phyloP scores from a whole-genome alignment of 768 basidiomycete genomes.

The Mycena polygramma region DNA sequence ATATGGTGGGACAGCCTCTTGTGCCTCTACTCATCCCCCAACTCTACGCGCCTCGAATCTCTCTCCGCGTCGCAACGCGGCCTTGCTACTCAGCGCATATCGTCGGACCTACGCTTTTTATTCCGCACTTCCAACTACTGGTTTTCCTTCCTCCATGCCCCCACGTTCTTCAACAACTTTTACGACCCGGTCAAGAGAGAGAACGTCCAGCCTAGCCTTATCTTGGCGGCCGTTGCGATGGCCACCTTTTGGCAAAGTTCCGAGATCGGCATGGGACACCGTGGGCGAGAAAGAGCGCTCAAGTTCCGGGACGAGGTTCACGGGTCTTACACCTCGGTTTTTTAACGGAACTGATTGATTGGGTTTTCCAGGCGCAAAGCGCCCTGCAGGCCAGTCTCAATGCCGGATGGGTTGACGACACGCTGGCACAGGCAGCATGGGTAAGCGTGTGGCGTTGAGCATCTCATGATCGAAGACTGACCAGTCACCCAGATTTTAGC shows the following conservation, averaged over 20 bases:
- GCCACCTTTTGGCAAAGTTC: conserved; percentile 81
- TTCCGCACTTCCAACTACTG: conserved; percentile 77
- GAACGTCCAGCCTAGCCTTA: conserved; percentile 75
- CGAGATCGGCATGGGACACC: conserved; percentile 63
- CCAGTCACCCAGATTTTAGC: conserved; percentile 65
- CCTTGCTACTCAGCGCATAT: conserved; percentile 58
- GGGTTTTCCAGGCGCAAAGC: conserved; percentile 62
- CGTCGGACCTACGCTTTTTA: conserved; percentile 71
- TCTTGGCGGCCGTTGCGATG: conserved; percentile 73
- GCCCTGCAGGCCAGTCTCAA: conserved; percentile 79
- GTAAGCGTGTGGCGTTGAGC: conserved; percentile 52
- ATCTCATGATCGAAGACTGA: conserved; percentile 7
- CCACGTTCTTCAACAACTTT: conserved; percentile 73
- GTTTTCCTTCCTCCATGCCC: conserved; percentile 82
- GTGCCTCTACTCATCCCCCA: conserved; percentile 61
- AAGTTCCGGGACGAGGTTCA: conserved; percentile 66
- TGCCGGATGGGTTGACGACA: conserved; percentile 80
- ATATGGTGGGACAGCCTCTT: conserved; percentile 86
- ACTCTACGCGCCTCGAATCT: conserved; percentile 46
- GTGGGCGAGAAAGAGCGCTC: conserved; percentile 69
- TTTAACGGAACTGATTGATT: not conserved
- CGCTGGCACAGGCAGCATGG: conserved; percentile 82
- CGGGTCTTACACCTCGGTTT: not conserved
- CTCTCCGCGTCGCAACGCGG: conserved; percentile 61
- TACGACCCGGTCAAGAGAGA: conserved; percentile 66